phyloP scores from a whole-genome alignment of 805 yeast genomes.

The Sporopachydermia lactativora region DNA sequence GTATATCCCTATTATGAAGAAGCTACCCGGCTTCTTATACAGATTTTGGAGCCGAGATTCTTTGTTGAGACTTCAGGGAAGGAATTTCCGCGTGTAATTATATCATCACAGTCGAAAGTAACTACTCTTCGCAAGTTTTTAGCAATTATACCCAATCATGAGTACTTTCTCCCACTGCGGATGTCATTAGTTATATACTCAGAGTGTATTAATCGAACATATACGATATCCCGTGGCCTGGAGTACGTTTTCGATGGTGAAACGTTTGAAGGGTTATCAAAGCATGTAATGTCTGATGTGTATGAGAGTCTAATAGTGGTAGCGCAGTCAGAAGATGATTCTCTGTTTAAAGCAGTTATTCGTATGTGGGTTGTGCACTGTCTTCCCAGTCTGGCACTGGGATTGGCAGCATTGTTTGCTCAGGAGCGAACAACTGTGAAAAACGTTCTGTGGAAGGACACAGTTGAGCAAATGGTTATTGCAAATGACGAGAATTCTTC shows the following conservation, averaged over 20 bases:
- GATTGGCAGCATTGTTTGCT: background rate
- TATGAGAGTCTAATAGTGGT: background rate
- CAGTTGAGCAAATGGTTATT: background rate
- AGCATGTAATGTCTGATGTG: background rate
- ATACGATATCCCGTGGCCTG: background rate
- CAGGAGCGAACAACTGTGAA: background rate
- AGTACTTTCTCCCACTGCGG: background rate
- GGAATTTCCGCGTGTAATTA: no score
- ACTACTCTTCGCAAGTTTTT: no score
- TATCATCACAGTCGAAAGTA: no score
- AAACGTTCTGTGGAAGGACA: background rate
- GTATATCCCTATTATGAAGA: no score
- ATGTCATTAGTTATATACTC: background rate
- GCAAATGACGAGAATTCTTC: no score
- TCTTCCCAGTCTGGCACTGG: background rate
- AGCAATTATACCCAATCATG: background rate
- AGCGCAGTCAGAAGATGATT: background rate
- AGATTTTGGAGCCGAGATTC: no score
- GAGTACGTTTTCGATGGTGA: background rate
- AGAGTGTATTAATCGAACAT: background rate
- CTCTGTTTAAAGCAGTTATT: background rate
- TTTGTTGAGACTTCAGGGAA: no score
- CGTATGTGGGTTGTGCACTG: background rate
- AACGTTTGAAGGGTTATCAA: background rate
- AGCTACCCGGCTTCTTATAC: no score